phyloP scores from a whole-genome alignment of 768 basidiomycete species.

The Lactarius deliciosus region DNA sequence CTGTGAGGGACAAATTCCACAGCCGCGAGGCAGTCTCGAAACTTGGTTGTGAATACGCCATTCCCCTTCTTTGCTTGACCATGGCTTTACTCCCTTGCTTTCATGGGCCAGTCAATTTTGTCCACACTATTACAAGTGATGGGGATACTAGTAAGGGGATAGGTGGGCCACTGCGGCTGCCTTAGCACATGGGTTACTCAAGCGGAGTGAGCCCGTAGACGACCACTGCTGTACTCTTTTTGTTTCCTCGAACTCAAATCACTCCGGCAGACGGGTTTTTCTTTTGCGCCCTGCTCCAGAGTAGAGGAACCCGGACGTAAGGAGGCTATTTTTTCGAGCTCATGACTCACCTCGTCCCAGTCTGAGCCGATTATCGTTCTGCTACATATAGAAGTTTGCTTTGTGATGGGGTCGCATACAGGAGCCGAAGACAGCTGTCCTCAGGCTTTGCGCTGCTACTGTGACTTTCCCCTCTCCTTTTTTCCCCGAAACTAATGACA shows the following conservation, averaged over 20 bases:
- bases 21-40: not conserved
- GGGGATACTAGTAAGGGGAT: not conserved
- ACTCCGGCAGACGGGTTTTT: not conserved
- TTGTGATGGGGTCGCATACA: not conserved
- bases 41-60: not conserved
- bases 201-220: not conserved
- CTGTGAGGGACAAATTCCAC: not conserved
- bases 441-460: not conserved
- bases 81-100: not conserved
- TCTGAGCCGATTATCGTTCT: not conserved
- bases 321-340: not conserved
- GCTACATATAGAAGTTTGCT: not conserved
- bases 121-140: not conserved
- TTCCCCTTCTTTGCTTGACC: not conserved
- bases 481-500: not conserved
- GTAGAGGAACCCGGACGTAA: not conserved
- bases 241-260: not conserved
- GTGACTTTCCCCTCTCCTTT: not conserved
- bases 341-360: not conserved
- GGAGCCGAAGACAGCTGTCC: not conserved
- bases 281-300: not conserved
- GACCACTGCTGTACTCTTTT: not conserved
- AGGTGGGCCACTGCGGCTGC: not conserved
- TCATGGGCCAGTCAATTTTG: not conserved
- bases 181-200: not conserved